Percentiles rank a stretch among this genome's conserved stretches.
Conservation (phyloP, 805 yeast genomes). For the Soucietia sequanensis region DNA sequence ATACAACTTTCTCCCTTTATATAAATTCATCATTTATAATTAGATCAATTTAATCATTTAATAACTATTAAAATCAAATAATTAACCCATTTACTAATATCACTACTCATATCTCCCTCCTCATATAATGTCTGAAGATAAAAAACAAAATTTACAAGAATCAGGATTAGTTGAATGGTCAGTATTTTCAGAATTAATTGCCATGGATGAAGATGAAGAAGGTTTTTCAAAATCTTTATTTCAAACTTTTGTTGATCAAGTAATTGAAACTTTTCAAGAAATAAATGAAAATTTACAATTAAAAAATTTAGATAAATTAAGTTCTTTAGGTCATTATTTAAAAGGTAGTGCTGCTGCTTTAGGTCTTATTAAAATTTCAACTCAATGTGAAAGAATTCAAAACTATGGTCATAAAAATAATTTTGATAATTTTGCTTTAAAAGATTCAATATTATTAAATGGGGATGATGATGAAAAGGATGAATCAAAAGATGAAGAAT, state of each 20-base stretch:
- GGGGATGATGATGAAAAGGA: conserved; percentile 3
- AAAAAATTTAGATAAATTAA: conserved; percentile 55
- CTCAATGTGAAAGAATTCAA: conserved; percentile 91
- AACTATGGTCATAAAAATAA: conserved; percentile 68
- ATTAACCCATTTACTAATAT: not conserved
- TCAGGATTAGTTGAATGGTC: conserved; percentile 82
- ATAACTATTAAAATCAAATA: not conserved
- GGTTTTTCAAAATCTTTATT: conserved; percentile 81
- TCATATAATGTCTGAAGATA: conserved; percentile 13
- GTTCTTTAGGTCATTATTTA: conserved; percentile 83
- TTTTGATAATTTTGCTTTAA: conserved; percentile 32
- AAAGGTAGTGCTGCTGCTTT: conserved; percentile 96
- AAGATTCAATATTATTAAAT: conserved; percentile 6
- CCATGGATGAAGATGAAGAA: conserved; percentile 96
- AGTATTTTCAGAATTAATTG: conserved; percentile 80
- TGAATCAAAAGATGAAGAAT: conserved; percentile 1
- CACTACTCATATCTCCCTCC: too few species aligned
- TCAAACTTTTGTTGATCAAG: conserved; percentile 86
- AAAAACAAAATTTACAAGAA: conserved; percentile 33
- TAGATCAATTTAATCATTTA: not conserved
- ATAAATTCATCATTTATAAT: not conserved
- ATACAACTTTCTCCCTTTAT: not conserved
- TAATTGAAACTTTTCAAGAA: conserved; percentile 70
- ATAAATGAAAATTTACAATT: conserved; percentile 57
- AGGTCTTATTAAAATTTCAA: conserved; percentile 78